These are phyloP conservation scores for Bimuria novae-zelandiae DNA, from an alignment of 2,329 filamentous ascomycete genomes.

Conservation along the genomic window DNA sequence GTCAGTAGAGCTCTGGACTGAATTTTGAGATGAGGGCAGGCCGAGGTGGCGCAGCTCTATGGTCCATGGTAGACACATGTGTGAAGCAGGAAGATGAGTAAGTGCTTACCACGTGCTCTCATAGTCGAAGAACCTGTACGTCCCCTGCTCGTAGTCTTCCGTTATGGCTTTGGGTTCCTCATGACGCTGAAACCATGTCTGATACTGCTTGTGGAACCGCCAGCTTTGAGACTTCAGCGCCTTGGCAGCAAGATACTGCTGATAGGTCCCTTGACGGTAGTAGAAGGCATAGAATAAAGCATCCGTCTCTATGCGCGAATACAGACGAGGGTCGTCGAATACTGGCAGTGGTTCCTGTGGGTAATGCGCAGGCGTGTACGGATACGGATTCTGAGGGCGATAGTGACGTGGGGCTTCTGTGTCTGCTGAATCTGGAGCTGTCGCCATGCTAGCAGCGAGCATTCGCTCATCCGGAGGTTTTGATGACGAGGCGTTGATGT, in stretches of 20 bases:
- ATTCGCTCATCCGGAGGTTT: slow-evolving; percentile 71
- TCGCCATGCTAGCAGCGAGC: slow-evolving; percentile 74
- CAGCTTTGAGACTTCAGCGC: slow-evolving; percentile 98
- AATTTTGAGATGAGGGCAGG: slow-evolving; percentile 10
- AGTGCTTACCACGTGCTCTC: slow-evolving; percentile 86
- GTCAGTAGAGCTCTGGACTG: slow-evolving; percentile 26
- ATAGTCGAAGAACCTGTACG: slow-evolving; percentile 99
- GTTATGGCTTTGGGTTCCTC: slow-evolving; percentile 99
- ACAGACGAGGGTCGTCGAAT: slow-evolving; percentile 88
- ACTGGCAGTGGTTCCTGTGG: slow-evolving; percentile 90
- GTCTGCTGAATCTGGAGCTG: slow-evolving; percentile 75
- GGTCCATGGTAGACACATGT: slow-evolving; percentile 2
- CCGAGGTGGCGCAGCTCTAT: slow-evolving; percentile 9
- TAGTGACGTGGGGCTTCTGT: slow-evolving; percentile 83
- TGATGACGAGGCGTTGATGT: slow-evolving; percentile 62
- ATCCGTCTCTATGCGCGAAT: slow-evolving; percentile 88
- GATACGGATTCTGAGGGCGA: slow-evolving; percentile 79
- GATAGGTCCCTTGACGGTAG: slow-evolving; percentile 94
- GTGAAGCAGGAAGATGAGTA: slow-evolving; percentile 6
- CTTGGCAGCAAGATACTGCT: slow-evolving; percentile 94
- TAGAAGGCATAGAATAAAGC: slow-evolving; percentile 99
- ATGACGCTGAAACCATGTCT: slow-evolving; percentile 96
- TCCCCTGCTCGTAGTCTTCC: slow-evolving; percentile 97
- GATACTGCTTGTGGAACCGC: slow-evolving; percentile 99
- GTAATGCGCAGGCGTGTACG: slow-evolving; percentile 76